Evolutionary conservation across 352 stramenopile genomes (phyloP).

Genomic region (Thalassiosira pacifica): DNA sequence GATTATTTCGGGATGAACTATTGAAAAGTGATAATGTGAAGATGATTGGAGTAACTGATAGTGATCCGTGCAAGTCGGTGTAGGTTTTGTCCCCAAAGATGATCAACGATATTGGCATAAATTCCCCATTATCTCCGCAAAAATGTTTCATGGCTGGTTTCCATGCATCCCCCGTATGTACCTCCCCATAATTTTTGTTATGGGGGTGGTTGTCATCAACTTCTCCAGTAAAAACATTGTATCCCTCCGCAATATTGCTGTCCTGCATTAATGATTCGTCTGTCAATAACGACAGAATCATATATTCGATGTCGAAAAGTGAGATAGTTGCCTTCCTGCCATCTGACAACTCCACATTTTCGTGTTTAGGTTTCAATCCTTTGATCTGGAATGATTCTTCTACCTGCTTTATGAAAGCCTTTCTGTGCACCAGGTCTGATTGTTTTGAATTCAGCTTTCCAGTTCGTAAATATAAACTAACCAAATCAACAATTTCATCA

Average conservation of each 20-base stretch:
- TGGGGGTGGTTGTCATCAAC: not conserved
- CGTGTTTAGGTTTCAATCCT: not conserved
- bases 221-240: conserved; percentile 49
- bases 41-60: conserved; percentile 34
- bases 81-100: conserved; percentile 54
- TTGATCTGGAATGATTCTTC: not conserved
- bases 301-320: conserved; percentile 25
- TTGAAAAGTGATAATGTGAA: conserved; percentile 49
- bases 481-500: conserved; percentile 2
- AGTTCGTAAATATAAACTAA: not conserved
- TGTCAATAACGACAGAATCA: conserved; percentile 32
- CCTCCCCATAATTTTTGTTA: conserved; percentile 38
- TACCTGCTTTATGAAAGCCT: not conserved
- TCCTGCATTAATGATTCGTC: conserved; percentile 37
- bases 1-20: conserved; percentile 13
- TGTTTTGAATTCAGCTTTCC: not conserved
- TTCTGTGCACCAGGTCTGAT: not conserved
- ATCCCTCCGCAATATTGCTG: conserved; percentile 43
- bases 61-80: conserved; percentile 22
- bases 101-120: conserved; percentile 31
- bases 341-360: not conserved
- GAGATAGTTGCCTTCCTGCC: not conserved
- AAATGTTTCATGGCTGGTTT: conserved; percentile 15
- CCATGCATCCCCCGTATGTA: conserved; percentile 51
- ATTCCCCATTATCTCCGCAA: conserved; percentile 8